Evolutionary conservation across 805 yeast genomes (phyloP), one percentile per base, ranked within the genome.

Genomic region (Teunomyces stri): DNA sequence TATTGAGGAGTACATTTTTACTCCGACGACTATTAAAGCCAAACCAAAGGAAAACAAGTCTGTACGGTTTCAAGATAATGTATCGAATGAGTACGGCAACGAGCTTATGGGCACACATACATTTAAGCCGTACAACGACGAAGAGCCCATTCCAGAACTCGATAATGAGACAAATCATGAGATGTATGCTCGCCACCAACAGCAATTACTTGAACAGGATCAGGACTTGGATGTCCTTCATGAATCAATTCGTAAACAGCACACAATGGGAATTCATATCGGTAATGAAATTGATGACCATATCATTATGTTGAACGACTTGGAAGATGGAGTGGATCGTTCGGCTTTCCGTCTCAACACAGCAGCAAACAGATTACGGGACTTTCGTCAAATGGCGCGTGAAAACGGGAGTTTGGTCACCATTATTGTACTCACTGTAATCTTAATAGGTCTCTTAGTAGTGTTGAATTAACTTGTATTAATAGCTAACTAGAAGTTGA

Each of bases 361-460:
- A 9, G 74, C 76, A 7, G 56, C 61, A 11, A 51, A 55, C 42
- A 55, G 68, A 20, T 54, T 73, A 22, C 55, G 54, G 20, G 59
- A 59, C 20, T 73, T 72, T 51, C 53, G 72, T 31, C 46, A 60
- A n/a, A 61, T 52, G 48, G 65, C 64, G 6, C 61, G 60, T 33
- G 78, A 73, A 46, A 73, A 73, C 48, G 78, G 78, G 3, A 70
- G 75, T 43, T 55, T 73, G 54, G 65, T 66, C 11, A 73, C 78
- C 1, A 73, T 73, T 13, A 54, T 70, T 18, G 64, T 66, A n/a
- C 60, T 73, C 41, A 69, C 76, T 35, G 62, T 72, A 18, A 70
- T 73, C 27, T 56, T 73, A 40, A 65, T 73, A 11, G 54, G 70
- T 40, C 57, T 73, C 45, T 59, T 73, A 49, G 75, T 72, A 16